Conservation (phyloP, 23 red algal genomes). For the Agarophyton chilense region DNA sequence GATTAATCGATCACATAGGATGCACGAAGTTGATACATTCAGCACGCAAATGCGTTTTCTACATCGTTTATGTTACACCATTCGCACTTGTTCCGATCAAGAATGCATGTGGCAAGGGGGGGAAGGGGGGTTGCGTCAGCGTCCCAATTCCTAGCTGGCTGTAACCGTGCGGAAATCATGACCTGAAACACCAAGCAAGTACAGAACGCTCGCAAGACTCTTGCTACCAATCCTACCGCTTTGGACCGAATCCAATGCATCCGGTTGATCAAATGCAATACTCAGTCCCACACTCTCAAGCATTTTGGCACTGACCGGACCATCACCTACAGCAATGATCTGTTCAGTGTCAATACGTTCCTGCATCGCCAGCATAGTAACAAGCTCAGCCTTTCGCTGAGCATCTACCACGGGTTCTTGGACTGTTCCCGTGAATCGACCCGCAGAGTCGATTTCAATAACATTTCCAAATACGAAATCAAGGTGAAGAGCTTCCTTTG, state of each 20-base stretch:
- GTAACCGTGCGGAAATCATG: slow-evolving; percentile 65
- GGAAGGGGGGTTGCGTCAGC: too few relatives aligned
- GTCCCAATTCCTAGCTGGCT: background rate
- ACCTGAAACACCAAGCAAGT: slow-evolving; percentile 85
- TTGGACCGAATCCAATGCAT: slow-evolving; percentile 44
- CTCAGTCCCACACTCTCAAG: slow-evolving; percentile 80
- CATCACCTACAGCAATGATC: slow-evolving; percentile 94
- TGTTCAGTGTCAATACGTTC: slow-evolving; percentile 88
- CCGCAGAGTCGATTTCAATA: slow-evolving; percentile 66
- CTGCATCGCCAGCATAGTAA: slow-evolving; percentile 93
- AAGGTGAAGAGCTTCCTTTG: slow-evolving; percentile 75
- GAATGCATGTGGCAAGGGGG: too few relatives aligned
- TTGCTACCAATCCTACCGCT: slow-evolving; percentile 77
- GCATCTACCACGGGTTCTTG: slow-evolving; percentile 80
- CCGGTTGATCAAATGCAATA: slow-evolving; percentile 94
- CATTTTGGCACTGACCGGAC: slow-evolving; percentile 92
- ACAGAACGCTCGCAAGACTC: slow-evolving; percentile 80
- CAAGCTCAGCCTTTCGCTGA: slow-evolving; percentile 90
- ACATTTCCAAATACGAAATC: slow-evolving; percentile 92
- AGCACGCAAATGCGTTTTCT: too few relatives aligned
- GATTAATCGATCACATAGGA: too few relatives aligned
- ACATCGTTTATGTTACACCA: too few relatives aligned
- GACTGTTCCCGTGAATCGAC: slow-evolving; percentile 78
- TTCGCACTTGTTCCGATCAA: too few relatives aligned
- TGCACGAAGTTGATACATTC: too few relatives aligned